These are phyloP conservation scores for Fusarium brevicatenulatum DNA, from an alignment of 2,329 filamentous ascomycete genomes.

Conservation along the genomic window DNA sequence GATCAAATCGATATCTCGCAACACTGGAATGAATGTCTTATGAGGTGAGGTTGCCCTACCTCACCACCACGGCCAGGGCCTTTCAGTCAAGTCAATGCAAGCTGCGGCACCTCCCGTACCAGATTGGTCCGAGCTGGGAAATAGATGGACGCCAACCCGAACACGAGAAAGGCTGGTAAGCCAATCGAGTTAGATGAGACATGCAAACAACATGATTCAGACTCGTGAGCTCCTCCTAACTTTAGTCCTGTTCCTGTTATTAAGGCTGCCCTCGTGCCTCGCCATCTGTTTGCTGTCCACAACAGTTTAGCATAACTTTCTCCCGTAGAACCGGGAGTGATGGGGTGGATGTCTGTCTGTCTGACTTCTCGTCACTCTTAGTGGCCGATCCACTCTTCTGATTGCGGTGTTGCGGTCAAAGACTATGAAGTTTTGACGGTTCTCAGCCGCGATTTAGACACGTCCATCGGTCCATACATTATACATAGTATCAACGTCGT, in stretches of 20 bases:
- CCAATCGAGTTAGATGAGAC: constrained; percentile 35
- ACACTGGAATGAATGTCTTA: constrained; percentile 11
- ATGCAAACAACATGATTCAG: constrained; percentile 27
- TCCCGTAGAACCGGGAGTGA: constrained; percentile 10
- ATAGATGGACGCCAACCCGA: constrained; percentile 24
- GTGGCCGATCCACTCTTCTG: constrained; percentile 5
- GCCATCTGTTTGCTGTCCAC: neutral
- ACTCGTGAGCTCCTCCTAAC: constrained; percentile 16
- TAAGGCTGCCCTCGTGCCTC: constrained; percentile 9
- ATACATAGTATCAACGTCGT: neutral
- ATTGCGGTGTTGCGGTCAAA: constrained; percentile 24
- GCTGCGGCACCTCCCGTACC: constrained; percentile 26
- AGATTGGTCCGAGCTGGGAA: constrained; percentile 23
- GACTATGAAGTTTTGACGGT: neutral
- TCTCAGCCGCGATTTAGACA: neutral
- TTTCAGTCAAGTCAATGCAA: constrained; percentile 12
- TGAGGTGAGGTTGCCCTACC: constrained; percentile 8
- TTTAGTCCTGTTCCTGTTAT: neutral
- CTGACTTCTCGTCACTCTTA: neutral
- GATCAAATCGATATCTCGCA: constrained; percentile 1
- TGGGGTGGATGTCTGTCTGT: neutral
- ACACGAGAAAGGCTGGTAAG: constrained; percentile 28
- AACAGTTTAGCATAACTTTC: constrained; percentile 21
- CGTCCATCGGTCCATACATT: neutral
- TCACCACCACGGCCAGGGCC: neutral